These are phyloP conservation scores for Xylaria castorea DNA, from an alignment of 495 filamentous ascomycete species.

Conservation along the genomic window DNA sequence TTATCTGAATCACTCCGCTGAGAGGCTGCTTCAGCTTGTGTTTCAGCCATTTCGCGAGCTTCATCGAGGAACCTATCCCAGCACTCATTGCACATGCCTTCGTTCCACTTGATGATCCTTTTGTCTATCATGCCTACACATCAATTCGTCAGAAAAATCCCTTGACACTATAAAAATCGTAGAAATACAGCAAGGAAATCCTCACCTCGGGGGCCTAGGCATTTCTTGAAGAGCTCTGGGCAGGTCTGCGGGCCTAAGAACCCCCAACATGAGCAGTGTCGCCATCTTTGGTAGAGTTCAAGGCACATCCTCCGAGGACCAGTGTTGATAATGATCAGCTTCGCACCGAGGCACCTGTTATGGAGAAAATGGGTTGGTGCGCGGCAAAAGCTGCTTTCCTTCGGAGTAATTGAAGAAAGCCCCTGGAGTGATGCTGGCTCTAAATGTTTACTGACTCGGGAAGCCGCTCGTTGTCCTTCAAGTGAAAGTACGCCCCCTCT, in stretches of 20 bases:
- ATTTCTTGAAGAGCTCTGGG: constrained; percentile 40
- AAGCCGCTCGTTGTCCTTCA: neutral
- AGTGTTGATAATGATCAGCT: neutral
- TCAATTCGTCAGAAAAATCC: neutral
- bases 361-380: neutral
- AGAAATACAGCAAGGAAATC: neutral
- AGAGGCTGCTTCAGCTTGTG: constrained; percentile 27
- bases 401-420: neutral
- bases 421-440: neutral
- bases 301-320: constrained; percentile 36
- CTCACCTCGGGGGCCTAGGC: constrained; percentile 41
- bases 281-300: constrained; percentile 43
- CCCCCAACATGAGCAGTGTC: constrained; percentile 41
- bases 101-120: constrained; percentile 42
- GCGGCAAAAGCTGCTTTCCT: neutral
- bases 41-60: constrained; percentile 41
- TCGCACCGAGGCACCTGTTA: neutral
- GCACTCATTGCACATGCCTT: constrained; percentile 44
- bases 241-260: constrained; percentile 41
- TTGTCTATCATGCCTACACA: constrained; percentile 31
- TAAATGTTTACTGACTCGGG: neutral
- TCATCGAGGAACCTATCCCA: constrained; percentile 42
- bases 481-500: constrained; percentile 16
- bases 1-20: neutral
- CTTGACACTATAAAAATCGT: no score